These are phyloP conservation scores for Linum tenue DNA, from an alignment of 345 rosid genomes.

Conservation along the genomic window DNA sequence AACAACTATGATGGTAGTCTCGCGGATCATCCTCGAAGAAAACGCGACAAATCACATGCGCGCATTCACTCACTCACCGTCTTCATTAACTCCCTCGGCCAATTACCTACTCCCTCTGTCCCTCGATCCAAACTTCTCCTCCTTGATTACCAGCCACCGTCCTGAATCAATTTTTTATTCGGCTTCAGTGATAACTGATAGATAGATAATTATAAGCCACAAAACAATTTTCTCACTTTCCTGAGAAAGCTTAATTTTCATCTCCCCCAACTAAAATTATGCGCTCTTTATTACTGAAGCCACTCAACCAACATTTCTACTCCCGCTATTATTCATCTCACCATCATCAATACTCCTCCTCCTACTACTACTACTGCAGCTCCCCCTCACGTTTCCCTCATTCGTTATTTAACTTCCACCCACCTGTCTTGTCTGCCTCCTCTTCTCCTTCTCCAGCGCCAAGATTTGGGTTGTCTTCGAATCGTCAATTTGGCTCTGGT, in stretches of 20 bases:
- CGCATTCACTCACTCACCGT: too few species aligned
- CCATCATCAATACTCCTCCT: too few species aligned
- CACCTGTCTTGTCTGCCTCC: not conserved
- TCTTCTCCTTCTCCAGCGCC: not conserved
- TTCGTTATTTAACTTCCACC: not conserved
- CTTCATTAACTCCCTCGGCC: too few species aligned
- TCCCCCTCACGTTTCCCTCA: not conserved
- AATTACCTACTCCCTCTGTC: too few species aligned
- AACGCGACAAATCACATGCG: too few species aligned
- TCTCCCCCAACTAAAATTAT: conserved; percentile 3
- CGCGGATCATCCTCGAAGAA: too few species aligned
- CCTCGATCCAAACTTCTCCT: too few species aligned
- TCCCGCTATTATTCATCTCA: not conserved
- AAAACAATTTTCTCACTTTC: not conserved
- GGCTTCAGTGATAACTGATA: too few species aligned
- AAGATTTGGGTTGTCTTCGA: not conserved
- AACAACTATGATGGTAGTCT: too few species aligned
- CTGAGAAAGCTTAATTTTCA: not conserved
- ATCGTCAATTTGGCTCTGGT: not conserved
- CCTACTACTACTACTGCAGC: not conserved
- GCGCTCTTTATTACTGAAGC: conserved; percentile 13
- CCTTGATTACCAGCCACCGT: too few species aligned
- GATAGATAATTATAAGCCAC: too few species aligned
- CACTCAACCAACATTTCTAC: conserved; percentile 9
- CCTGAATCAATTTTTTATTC: too few species aligned